phyloP scores from a whole-genome alignment of 2,329 filamentous ascomycete species.

The Fusarium falciforme region DNA sequence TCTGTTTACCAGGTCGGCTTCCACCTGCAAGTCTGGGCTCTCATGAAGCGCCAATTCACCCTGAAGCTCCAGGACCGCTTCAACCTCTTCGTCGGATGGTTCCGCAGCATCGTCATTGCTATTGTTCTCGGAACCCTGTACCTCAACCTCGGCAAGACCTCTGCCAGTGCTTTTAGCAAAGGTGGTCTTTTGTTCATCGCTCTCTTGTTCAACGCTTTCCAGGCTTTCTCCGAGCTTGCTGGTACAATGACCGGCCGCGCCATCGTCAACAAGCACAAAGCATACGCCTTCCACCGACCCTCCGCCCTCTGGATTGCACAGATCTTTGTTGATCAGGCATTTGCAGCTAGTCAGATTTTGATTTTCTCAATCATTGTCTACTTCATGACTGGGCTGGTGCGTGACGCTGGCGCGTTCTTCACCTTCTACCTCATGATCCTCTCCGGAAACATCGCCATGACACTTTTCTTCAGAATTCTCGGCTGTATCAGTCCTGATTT shows the following conservation, averaged over 20 bases:
- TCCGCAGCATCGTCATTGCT: slow-evolving; percentile 75
- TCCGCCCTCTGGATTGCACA: slow-evolving; percentile 87
- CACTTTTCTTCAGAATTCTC: slow-evolving; percentile 80
- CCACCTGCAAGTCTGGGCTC: slow-evolving; percentile 82
- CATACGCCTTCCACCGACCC: slow-evolving; percentile 85
- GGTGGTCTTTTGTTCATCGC: slow-evolving; percentile 85
- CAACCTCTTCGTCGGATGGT: slow-evolving; percentile 79
- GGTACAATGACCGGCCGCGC: slow-evolving; percentile 80
- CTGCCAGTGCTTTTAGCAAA: slow-evolving; percentile 80
- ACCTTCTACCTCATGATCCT: slow-evolving; percentile 79
- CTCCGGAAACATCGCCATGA: slow-evolving; percentile 77
- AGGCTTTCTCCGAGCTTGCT: slow-evolving; percentile 82
- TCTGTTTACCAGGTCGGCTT: slow-evolving; percentile 89
- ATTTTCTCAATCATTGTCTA: slow-evolving; percentile 82
- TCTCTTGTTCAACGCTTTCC: slow-evolving; percentile 88
- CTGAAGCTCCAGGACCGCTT: slow-evolving; percentile 90
- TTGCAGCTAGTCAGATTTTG: slow-evolving; percentile 76
- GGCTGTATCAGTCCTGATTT: slow-evolving; percentile 83
- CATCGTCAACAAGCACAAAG: slow-evolving; percentile 86
- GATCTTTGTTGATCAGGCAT: slow-evolving; percentile 81
- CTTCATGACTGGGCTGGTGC: slow-evolving; percentile 78
- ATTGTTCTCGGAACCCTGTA: slow-evolving; percentile 85
- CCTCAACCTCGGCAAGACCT: slow-evolving; percentile 73
- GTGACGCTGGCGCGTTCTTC: slow-evolving; percentile 82
- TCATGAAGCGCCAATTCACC: slow-evolving; percentile 86